A percentile compares a stretch with the other conserved stretches of the same genome.
Conservation (phyloP, 176 grass and related monocot genomes). For the Cenchrus purpureus region DNA sequence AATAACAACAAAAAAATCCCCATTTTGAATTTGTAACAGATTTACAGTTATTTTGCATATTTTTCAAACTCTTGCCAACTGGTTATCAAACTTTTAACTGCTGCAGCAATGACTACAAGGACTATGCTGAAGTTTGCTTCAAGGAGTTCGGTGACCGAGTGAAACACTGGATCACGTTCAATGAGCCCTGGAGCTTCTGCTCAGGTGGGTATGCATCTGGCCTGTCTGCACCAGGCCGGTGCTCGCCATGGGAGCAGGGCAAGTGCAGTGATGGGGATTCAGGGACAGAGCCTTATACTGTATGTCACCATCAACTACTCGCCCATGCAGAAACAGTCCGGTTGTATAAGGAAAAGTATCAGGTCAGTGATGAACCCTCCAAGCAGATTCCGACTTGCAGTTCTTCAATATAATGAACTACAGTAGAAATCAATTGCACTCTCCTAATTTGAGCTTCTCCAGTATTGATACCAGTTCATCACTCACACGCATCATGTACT, state of each 20-base stretch:
- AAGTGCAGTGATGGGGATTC: conserved; percentile 59
- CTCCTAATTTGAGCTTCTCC: background rate
- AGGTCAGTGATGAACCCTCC: conserved; percentile 38
- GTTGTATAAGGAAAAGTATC: conserved; percentile 64
- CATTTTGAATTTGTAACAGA: background rate
- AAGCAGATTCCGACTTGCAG: background rate
- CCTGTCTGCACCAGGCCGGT: conserved; percentile 33
- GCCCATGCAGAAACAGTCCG: conserved; percentile 54
- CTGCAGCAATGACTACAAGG: conserved; percentile 60
- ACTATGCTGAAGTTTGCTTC: conserved; percentile 69
- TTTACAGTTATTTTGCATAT: background rate
- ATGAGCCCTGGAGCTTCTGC: conserved; percentile 56
- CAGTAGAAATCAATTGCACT: background rate
- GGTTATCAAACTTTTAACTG: background rate
- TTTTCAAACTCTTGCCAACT: background rate
- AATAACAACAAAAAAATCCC: background rate
- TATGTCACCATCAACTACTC: conserved; percentile 58
- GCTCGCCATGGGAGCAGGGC: conserved; percentile 48
- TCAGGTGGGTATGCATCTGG: conserved; percentile 10
- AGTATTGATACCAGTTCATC: background rate
- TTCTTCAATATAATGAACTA: background rate
- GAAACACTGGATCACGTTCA: conserved; percentile 81
- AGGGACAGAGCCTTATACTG: conserved; percentile 65
- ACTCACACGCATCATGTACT: background rate
- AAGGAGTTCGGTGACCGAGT: conserved; percentile 66